These are phyloP conservation scores for Dalbergia cultrata DNA, from an alignment of 306 rosid species.

Conservation along the genomic window DNA sequence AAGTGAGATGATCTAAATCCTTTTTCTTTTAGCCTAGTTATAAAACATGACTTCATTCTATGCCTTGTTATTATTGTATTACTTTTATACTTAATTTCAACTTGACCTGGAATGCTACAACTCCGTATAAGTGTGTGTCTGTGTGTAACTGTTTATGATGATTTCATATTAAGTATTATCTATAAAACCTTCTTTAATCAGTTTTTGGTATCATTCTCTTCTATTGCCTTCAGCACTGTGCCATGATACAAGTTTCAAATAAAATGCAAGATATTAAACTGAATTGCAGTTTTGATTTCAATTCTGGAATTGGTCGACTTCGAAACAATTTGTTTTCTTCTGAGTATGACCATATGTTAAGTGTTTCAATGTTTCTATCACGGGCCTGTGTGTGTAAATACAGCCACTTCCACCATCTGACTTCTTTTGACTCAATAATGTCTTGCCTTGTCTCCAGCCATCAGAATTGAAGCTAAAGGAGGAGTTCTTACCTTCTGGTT, in stretches of 20 bases:
- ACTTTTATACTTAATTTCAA: conserved; percentile 13
- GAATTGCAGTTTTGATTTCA: too few species aligned
- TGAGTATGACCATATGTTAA: conserved; percentile 4
- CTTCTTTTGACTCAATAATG: conserved; percentile 14
- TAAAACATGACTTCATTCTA: conserved; percentile 18
- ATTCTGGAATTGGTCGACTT: background rate
- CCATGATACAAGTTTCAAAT: background rate
- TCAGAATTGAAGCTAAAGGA: conserved; percentile 93
- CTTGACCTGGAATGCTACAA: conserved; percentile 7
- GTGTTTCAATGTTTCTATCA: conserved; percentile 28
- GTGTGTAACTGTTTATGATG: too few species aligned
- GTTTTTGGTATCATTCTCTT: too few species aligned
- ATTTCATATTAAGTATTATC: too few species aligned
- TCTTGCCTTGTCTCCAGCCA: conserved; percentile 73
- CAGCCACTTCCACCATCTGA: conserved; percentile 32
- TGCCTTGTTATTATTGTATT: conserved; percentile 8
- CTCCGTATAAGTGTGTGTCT: background rate
- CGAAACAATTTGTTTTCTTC: background rate
- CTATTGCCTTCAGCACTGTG: too few species aligned
- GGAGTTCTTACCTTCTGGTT: conserved; percentile 87
- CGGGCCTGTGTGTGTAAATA: conserved; percentile 29
- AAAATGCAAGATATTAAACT: background rate
- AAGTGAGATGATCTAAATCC: too few species aligned
- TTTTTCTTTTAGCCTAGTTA: background rate
- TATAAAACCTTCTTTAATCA: too few species aligned